phyloP scores from a whole-genome alignment of 805 yeast species.

The Spathaspora passalidarum region DNA sequence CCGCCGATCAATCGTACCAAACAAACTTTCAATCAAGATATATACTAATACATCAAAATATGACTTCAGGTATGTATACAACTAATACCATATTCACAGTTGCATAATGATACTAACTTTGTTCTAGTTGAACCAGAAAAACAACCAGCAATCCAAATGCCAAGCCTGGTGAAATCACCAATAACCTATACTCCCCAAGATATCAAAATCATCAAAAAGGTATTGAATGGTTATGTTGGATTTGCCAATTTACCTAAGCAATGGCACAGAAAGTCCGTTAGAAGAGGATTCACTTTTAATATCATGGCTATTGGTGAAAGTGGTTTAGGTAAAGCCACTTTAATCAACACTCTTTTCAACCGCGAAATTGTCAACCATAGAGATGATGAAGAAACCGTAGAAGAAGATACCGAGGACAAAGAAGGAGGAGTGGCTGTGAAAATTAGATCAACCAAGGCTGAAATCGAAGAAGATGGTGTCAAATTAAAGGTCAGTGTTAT shows the following conservation, averaged over 20 bases:
- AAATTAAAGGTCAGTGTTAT: conserved; percentile 78
- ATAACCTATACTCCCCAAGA: conserved; percentile 23
- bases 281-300: conserved; percentile 86
- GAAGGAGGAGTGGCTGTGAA: conserved; percentile 19
- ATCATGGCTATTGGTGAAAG: conserved; percentile 87
- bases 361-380: conserved; percentile 27
- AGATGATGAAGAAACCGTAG: conserved; percentile 12
- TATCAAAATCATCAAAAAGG: conserved; percentile 70
- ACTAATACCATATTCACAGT: neutral
- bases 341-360: conserved; percentile 83
- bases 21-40: neutral
- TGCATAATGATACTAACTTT: neutral
- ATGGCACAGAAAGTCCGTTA: conserved; percentile 93
- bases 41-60: neutral
- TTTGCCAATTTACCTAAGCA: conserved; percentile 97
- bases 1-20: neutral
- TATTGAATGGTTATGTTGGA: conserved; percentile 90
- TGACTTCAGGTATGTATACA: conserved; percentile 6
- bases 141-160: neutral
- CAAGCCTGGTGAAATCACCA: neutral
- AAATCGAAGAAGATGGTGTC: conserved; percentile 88
- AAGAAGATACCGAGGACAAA: conserved; percentile 22
- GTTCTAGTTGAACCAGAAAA: neutral
- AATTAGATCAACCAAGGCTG: conserved; percentile 24
- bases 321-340: conserved; percentile 91